Conservation (phyloP, 2,329 filamentous ascomycete species). For the Trichoderma endophyticum region DNA sequence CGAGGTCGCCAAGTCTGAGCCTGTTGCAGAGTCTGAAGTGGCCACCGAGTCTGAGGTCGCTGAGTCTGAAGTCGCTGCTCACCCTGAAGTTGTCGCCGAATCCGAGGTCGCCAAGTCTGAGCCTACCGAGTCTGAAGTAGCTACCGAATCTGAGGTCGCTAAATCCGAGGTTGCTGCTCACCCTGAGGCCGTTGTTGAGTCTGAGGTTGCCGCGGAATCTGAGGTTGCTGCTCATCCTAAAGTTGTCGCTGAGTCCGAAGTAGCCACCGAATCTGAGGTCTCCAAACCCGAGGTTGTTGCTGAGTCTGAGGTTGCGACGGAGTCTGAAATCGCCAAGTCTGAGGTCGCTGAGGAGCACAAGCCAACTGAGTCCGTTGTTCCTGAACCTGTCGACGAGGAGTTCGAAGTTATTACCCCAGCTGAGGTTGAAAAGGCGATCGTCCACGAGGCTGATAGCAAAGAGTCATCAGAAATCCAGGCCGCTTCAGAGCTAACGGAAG, state of each 20-base stretch:
- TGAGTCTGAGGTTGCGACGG: constrained; percentile 1
- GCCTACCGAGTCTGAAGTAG: constrained; percentile 21
- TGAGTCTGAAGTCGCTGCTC: neutral
- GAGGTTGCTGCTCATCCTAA: neutral
- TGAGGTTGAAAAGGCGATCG: constrained; percentile 10
- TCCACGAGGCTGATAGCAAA: neutral
- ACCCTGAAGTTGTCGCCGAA: constrained; percentile 16
- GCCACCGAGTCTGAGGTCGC: constrained; percentile 10
- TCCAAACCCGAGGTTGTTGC: neutral
- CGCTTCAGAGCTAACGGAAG: constrained; percentile 1
- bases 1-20: neutral
- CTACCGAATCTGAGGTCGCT: neutral
- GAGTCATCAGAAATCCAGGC: neutral
- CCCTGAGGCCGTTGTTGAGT: constrained; percentile 13
- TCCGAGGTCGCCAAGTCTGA: neutral
- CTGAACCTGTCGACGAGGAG: neutral
- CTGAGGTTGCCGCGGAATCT: constrained; percentile 19
- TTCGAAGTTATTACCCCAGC: neutral
- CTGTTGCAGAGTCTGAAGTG: constrained; percentile 4
- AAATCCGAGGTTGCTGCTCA: constrained; percentile 22
- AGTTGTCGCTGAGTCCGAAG: neutral
- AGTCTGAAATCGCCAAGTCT: constrained; percentile 17
- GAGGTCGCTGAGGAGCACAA: constrained; percentile 5
- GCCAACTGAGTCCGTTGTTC: neutral
- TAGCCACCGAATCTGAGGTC: neutral